Evolutionary conservation across 2,329 filamentous ascomycete genomes (phyloP), one percentile per base, ranked within the genome.

Genomic region (Diaporthe vexans): DNA sequence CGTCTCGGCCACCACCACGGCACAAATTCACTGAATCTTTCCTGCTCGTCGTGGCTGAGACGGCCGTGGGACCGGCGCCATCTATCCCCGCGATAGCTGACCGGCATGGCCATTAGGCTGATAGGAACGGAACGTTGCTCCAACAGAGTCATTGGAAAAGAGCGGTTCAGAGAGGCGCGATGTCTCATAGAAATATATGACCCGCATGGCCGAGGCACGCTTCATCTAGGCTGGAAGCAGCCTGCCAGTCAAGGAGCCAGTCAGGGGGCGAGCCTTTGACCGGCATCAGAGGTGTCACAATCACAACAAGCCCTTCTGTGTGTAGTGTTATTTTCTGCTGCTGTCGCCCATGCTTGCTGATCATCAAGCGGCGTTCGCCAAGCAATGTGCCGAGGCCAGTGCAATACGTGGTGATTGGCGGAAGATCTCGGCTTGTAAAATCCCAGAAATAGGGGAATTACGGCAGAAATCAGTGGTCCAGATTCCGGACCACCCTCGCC

Each of bases 381-480:
- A 65, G 46, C 35, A 63, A 54, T 73, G 54, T 57, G 73, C 73
- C 73, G 73, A 74, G 65, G 33, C 70, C 26, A 68, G 54, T 33
- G 9, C 35, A 35, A 29, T 19, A n/a, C n/a, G 43, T 51, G 35
- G 24, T 75, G 69, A 76, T 76, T 76, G 75, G 75, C 75, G 75
- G 75, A 76, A 76, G 69, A 76, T 71, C 73, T 75, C 54, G 73
- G 73, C 35, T 67, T 21, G 19, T 37, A 54, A 73, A 72, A 70
- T 37, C 59, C 75, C 75, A 76, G 73, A 65, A 76, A 76, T 76
- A 75, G 75, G 75, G 73, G 69, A 37, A 74, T 58, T 71, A 63
- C 57, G 74, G 74, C 71, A 59, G 63, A 72, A 74, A 67, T 67
- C 37, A 68, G 33, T 57, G 74, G 74, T 52, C 51, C 71, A 71